These are phyloP conservation scores for Coix lacrymajobi DNA, from an alignment of 176 grass and related monocot genomes.

Conservation along the genomic window DNA sequence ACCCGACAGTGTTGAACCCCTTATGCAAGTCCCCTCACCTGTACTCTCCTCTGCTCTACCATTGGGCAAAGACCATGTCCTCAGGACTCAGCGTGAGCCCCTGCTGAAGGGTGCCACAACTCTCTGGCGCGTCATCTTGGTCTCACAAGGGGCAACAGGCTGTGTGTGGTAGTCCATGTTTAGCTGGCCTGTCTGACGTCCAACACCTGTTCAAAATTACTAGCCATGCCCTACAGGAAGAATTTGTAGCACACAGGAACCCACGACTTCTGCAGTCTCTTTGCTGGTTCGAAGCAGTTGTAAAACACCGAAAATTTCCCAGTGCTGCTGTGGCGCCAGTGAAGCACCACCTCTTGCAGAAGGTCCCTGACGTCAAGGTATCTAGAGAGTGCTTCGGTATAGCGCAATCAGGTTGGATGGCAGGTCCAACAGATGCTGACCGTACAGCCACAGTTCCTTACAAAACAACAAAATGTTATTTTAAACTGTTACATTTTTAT, in stretches of 20 bases:
- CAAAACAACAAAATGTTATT: not conserved
- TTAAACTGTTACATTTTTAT: not conserved
- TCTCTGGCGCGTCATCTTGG: not conserved
- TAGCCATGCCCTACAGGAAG: not conserved
- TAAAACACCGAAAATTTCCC: not conserved
- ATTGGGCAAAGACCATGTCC: not conserved
- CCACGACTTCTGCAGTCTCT: not conserved
- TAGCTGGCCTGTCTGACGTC: not conserved
- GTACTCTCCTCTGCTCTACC: not conserved
- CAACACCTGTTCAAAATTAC: not conserved
- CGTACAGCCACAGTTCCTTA: not conserved
- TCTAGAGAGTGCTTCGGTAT: not conserved
- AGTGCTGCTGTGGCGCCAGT: not conserved
- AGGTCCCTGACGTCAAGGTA: not conserved
- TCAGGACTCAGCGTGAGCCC: not conserved
- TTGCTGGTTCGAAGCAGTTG: not conserved
- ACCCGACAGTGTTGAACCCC: not conserved
- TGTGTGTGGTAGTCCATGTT: not conserved
- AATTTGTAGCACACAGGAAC: not conserved
- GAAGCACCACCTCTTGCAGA: not conserved
- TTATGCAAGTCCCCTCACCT: not conserved
- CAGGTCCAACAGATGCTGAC: not conserved
- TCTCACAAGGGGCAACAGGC: not conserved
- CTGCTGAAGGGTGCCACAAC: not conserved
- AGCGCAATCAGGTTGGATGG: not conserved